Conservation (phyloP, 2,329 filamentous ascomycete genomes). For the Penicillium sp. region DNA sequence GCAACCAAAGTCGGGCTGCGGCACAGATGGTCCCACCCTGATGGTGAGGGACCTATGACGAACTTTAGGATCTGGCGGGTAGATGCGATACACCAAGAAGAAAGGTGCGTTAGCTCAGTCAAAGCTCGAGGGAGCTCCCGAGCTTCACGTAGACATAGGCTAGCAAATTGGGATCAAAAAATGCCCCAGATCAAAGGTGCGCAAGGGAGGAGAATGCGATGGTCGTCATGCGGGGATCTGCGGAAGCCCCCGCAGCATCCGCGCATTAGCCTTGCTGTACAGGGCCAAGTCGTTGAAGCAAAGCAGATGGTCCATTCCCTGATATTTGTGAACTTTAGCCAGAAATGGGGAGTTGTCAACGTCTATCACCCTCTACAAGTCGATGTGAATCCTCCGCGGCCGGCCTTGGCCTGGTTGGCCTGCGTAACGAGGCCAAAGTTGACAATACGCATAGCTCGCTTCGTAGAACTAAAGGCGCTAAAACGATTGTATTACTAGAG, state of each 20-base stretch:
- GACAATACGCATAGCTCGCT: neutral
- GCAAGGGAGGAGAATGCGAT: neutral
- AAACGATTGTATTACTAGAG: too few relatives aligned
- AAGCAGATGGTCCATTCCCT: neutral
- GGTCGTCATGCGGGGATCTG: constrained; percentile 6
- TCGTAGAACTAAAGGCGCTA: too few relatives aligned
- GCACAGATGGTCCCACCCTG: constrained; percentile 2
- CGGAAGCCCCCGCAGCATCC: constrained; percentile 8
- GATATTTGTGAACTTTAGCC: neutral
- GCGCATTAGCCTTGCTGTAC: constrained; percentile 1
- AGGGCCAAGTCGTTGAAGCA: neutral
- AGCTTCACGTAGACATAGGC: neutral
- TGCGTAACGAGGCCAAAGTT: constrained; percentile 5
- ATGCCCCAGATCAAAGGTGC: neutral
- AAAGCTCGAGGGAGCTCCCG: neutral
- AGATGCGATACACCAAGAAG: neutral
- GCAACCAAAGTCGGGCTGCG: neutral
- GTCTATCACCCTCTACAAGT: neutral
- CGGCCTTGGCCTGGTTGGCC: neutral
- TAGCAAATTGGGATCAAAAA: neutral
- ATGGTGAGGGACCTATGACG: constrained; percentile 8
- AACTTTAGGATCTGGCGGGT: neutral
- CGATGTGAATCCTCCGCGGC: neutral
- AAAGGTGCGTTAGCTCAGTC: neutral
- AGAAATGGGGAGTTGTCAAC: neutral